These are phyloP conservation scores for Dipteronia dyeriana DNA, from an alignment of 345 rosid species.

Conservation along the genomic window DNA sequence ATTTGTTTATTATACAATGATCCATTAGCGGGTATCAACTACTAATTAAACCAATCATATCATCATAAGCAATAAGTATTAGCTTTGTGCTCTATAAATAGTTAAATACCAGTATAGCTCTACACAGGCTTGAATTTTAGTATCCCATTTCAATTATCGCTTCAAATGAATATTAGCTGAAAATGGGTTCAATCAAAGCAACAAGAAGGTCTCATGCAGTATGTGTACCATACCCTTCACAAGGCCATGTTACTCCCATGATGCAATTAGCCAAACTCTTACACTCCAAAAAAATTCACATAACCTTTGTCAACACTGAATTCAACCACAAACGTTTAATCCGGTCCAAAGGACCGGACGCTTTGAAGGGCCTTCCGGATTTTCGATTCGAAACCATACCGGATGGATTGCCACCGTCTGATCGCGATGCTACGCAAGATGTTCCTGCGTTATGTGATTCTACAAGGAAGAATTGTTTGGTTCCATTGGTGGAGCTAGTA, in stretches of 20 bases:
- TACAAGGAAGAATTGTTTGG: slow-evolving; percentile 17
- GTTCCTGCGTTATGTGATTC: slow-evolving; percentile 15
- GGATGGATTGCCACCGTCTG: slow-evolving; percentile 22
- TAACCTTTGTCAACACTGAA: slow-evolving; percentile 31
- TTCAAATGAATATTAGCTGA: background rate
- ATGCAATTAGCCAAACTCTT: slow-evolving; percentile 28
- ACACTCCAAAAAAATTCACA: slow-evolving; percentile 21
- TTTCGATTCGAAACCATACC: slow-evolving; percentile 26
- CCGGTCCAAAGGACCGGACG: slow-evolving; percentile 16
- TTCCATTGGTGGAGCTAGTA: slow-evolving; percentile 23
- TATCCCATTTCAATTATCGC: background rate
- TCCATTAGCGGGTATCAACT: too few relatives aligned
- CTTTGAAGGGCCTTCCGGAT: slow-evolving; percentile 21
- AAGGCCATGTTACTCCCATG: slow-evolving; percentile 32
- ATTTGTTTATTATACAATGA: too few relatives aligned
- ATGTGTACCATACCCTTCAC: slow-evolving; percentile 30
- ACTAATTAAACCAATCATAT: too few relatives aligned
- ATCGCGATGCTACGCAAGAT: slow-evolving; percentile 23
- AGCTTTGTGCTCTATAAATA: background rate
- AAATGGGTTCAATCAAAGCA: background rate
- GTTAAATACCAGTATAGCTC: background rate
- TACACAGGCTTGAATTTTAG: background rate
- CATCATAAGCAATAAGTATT: too few relatives aligned
- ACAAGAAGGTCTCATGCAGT: slow-evolving; percentile 22
- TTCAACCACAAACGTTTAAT: slow-evolving; percentile 26